Conservation (phyloP, 2,329 filamentous ascomycete genomes). For the Falciphora oryzae region DNA sequence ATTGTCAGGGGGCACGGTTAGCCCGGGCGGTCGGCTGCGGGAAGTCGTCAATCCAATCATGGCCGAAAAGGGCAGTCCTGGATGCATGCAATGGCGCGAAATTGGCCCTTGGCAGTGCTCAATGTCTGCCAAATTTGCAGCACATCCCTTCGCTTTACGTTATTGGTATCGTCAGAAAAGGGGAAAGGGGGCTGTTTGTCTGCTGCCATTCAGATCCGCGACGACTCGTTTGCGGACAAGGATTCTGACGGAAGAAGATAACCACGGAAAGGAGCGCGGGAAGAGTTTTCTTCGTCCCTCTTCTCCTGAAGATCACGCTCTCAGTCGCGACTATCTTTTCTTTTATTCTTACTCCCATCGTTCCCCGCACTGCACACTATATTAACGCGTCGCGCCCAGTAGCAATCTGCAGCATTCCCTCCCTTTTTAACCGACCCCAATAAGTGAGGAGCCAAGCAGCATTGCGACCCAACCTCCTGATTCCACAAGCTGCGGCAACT, state of each 20-base stretch:
- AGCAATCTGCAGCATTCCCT: not conserved
- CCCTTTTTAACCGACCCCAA: not conserved
- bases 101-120: not conserved
- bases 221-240: not conserved
- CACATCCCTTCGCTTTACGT: not conserved
- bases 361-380: not conserved
- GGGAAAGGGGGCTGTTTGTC: not conserved
- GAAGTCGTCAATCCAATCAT: not conserved
- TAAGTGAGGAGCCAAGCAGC: too few species aligned
- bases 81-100: not conserved
- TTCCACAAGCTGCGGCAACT: not conserved
- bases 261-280: too few species aligned
- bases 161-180: not conserved
- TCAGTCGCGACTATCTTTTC: not conserved
- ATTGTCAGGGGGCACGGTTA: not conserved
- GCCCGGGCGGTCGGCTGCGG: not conserved
- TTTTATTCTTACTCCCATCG: not conserved
- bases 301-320: not conserved
- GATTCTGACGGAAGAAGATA: not conserved
- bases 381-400: not conserved
- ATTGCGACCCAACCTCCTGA: not conserved
- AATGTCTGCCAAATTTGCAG: not conserved
- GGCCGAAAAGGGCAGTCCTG: not conserved
- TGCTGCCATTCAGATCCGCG: not conserved
- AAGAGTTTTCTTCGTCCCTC: not conserved